Evolutionary conservation across 2,329 filamentous ascomycete species (phyloP).

Genomic region (Calonectria hawksworthii): DNA sequence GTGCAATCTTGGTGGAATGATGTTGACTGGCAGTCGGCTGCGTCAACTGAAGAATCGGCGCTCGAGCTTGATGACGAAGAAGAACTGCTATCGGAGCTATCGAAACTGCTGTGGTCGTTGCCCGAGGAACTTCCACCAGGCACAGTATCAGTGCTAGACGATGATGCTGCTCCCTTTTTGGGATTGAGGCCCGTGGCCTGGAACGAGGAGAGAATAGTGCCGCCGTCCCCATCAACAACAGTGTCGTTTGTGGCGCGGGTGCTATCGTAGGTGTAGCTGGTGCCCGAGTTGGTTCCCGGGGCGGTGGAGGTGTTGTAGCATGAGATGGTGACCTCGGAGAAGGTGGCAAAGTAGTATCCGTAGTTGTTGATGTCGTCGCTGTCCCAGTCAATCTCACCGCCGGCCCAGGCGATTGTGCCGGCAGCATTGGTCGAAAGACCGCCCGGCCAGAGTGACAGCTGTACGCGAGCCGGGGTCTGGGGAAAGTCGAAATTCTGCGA

Average conservation of each 20-base stretch:
- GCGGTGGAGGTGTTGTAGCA: conserved; percentile 79
- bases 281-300: conserved; percentile 78
- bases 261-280: conserved; percentile 82
- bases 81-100: conserved; percentile 16
- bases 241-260: conserved; percentile 79
- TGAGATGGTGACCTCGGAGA: conserved; percentile 81
- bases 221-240: conserved; percentile 80
- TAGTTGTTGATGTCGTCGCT: conserved; percentile 82
- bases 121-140: conserved; percentile 33
- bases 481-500: conserved; percentile 87
- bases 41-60: conserved; percentile 37
- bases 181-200: conserved; percentile 84
- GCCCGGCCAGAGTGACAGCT: conserved; percentile 98
- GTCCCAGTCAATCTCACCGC: conserved; percentile 88
- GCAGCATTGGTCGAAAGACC: conserved; percentile 82
- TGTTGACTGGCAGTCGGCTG: conserved; percentile 51
- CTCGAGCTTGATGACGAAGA: conserved; percentile 35
- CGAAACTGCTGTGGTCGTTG: conserved; percentile 19
- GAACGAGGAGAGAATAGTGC: conserved; percentile 83
- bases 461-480: conserved; percentile 90
- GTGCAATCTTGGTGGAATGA: conserved; percentile 59
- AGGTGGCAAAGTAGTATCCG: conserved; percentile 89
- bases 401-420: conserved; percentile 93
- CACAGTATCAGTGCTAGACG: conserved; percentile 34
- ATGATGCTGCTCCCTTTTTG: conserved; percentile 57